Conservation (phyloP, 768 basidiomycete species). For the Lactifluus subvellereus region DNA sequence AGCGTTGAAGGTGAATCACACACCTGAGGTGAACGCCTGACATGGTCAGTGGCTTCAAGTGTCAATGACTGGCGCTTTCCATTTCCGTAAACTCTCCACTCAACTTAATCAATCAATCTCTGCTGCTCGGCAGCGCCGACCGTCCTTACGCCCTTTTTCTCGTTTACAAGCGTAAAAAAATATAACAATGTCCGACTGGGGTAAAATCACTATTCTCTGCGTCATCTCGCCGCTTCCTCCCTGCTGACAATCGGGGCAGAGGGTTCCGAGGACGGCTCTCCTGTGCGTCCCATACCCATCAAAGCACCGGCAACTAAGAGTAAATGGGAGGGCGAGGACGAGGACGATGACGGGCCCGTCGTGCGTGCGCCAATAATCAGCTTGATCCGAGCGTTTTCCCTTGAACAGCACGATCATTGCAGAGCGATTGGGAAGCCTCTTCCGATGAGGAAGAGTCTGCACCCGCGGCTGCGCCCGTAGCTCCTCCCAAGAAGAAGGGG, state of each 20-base stretch:
- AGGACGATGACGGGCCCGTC: slow-evolving; percentile 71
- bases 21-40: slow-evolving; percentile 12
- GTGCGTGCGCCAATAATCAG: slow-evolving; percentile 42
- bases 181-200: slow-evolving; percentile 26
- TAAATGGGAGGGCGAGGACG: slow-evolving; percentile 91
- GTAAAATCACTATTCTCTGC: slow-evolving; percentile 1
- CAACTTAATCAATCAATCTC: slow-evolving; percentile 4
- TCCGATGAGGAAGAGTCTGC: slow-evolving; percentile 61
- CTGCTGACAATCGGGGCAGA: slow-evolving; percentile 15
- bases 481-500: slow-evolving; percentile 87
- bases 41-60: not conserved
- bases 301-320: slow-evolving; percentile 30
- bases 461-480: slow-evolving; percentile 41
- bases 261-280: slow-evolving; percentile 19
- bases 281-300: slow-evolving; percentile 20
- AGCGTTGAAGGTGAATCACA: not conserved
- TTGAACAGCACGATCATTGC: slow-evolving; percentile 20
- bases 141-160: slow-evolving; percentile 21
- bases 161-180: slow-evolving; percentile 1
- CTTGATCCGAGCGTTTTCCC: not conserved
- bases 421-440: slow-evolving; percentile 96
- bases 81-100: not conserved
- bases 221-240: not conserved
- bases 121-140: slow-evolving; percentile 23
- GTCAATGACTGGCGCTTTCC: slow-evolving; percentile 1